Conservation (phyloP, 139 green algal species). For the Chlorella sp. region DNA sequence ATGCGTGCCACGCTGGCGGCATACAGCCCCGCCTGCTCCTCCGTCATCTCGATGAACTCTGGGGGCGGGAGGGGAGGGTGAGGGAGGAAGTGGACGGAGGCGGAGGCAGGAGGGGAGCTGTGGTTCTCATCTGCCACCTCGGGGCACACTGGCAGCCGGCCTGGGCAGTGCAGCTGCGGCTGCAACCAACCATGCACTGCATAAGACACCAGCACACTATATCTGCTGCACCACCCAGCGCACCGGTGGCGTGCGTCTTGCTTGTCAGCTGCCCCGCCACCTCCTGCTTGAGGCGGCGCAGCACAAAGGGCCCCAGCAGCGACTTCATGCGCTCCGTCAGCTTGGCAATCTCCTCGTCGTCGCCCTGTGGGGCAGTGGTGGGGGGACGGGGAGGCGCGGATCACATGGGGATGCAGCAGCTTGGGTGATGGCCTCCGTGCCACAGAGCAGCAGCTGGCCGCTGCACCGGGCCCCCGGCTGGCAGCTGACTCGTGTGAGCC, state of each 20-base stretch:
- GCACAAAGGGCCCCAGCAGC: constrained; percentile 90
- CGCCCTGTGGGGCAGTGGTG: not conserved
- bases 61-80: not conserved
- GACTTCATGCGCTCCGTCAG: constrained; percentile 82
- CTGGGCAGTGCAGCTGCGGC: not conserved
- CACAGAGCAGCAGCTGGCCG: not conserved
- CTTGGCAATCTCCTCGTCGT: constrained; percentile 47
- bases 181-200: not conserved
- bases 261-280: constrained; percentile 66
- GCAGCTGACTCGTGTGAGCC: no score
- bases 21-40: constrained; percentile 67
- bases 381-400: not conserved
- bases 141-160: not conserved
- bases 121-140: not conserved
- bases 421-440: not conserved
- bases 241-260: constrained; percentile 23
- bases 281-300: constrained; percentile 89
- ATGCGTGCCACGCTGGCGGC: constrained; percentile 45
- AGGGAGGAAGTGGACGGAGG: not conserved
- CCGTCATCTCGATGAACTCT: constrained; percentile 73
- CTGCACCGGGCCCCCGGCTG: no score
- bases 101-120: not conserved
- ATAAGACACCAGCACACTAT: not conserved
- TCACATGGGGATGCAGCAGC: not conserved
- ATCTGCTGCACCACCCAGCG: not conserved